Conservation (phyloP, 2,329 filamentous ascomycete genomes). For the Aspergillus pseudonomiae region DNA sequence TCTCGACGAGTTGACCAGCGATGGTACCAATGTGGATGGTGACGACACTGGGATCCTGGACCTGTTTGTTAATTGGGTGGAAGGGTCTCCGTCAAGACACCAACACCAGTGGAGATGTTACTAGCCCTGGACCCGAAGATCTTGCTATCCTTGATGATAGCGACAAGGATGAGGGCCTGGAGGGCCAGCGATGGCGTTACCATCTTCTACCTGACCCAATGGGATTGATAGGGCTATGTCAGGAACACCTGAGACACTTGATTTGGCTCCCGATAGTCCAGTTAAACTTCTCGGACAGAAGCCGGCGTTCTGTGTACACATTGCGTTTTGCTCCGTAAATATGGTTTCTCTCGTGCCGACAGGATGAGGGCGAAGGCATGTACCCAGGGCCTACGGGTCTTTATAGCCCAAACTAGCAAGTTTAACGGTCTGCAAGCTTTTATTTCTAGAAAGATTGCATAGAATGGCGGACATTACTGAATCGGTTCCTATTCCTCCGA, state of each 20-base stretch:
- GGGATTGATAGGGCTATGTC: neutral
- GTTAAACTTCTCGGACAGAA: neutral
- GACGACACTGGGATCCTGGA: conserved; percentile 73
- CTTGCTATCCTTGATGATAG: conserved; percentile 90
- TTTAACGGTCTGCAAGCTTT: neutral
- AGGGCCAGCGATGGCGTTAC: neutral
- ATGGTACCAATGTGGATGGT: conserved; percentile 86
- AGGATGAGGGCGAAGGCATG: neutral
- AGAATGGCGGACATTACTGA: too few species aligned
- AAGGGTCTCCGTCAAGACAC: conserved; percentile 74
- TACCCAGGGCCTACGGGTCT: neutral
- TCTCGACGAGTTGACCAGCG: conserved; percentile 94
- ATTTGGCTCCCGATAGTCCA: neutral
- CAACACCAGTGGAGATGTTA: conserved; percentile 76
- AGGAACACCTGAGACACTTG: neutral
- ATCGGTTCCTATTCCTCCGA: neutral
- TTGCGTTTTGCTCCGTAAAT: neutral
- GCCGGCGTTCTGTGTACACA: neutral
- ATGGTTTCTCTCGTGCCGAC: neutral
- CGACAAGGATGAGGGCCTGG: conserved; percentile 76
- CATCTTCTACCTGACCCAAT: neutral
- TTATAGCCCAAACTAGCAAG: neutral
- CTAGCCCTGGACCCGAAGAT: conserved; percentile 90
- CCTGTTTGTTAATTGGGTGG: conserved; percentile 61
- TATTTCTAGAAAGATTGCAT: too few species aligned